These are phyloP conservation scores for Fusarium sp. DNA, from an alignment of 2,329 filamentous ascomycete genomes.

Conservation along the genomic window DNA sequence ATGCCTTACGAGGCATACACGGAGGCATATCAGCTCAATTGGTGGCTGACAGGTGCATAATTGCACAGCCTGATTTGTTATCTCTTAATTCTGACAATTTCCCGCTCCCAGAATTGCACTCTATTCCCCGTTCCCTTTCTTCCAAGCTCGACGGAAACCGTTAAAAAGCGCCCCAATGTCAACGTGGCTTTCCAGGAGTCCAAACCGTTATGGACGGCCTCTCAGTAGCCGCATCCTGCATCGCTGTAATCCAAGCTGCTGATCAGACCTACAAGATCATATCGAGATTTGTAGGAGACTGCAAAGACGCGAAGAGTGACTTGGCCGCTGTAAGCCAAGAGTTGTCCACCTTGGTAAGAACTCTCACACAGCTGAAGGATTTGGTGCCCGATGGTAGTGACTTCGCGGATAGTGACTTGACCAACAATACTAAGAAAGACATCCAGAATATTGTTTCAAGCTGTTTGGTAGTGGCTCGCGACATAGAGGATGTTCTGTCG, in stretches of 20 bases:
- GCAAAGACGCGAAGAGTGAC: background rate
- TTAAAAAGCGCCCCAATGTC: too few relatives aligned
- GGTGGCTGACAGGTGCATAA: background rate
- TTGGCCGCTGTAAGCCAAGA: background rate
- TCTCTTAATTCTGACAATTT: background rate
- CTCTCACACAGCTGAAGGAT: background rate
- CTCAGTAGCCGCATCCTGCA: slow-evolving; percentile 2
- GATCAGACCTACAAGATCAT: background rate
- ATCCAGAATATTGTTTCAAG: background rate
- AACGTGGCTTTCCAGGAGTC: too few relatives aligned
- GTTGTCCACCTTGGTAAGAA: background rate
- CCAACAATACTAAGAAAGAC: background rate
- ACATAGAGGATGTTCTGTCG: background rate
- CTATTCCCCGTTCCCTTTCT: background rate
- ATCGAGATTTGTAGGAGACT: background rate
- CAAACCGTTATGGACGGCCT: background rate
- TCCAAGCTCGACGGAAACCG: background rate
- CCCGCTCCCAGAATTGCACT: background rate
- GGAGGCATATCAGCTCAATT: background rate
- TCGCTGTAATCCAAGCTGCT: slow-evolving; percentile 1
- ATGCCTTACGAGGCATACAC: background rate
- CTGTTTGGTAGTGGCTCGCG: background rate
- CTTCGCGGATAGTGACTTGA: background rate
- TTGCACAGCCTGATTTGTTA: background rate
- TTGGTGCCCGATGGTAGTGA: background rate